Evolutionary conservation across 805 yeast genomes (phyloP), one percentile per base, ranked within the genome.

Genomic region (Nakazawaea ambrosiae): DNA sequence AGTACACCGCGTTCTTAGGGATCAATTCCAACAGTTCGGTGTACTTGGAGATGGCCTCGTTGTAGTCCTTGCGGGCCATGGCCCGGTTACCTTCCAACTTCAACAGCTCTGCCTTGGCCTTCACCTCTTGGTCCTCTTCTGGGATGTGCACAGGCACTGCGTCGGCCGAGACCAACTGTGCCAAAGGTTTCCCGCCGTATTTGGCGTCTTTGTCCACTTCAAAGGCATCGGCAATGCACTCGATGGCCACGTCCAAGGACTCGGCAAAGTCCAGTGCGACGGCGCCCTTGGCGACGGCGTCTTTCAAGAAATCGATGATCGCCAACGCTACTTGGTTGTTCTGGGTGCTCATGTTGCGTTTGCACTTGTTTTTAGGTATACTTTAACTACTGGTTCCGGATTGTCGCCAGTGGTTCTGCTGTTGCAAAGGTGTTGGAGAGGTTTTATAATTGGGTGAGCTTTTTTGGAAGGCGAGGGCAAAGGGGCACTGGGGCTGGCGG

Each of bases 241-340:
- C 96, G 47, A 88, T 73, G 43, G 97, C 97, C 36, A 90, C 95
- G 47, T 88, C 96, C 49, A 90, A 68, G 8, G 96, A 86, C 49
- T 92, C 97, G 40, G 71, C 70, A 54, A 79, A 85, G 46, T 90
- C 97, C 45, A 78, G 83, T 26, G 81, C 61, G 32, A 89, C 73
- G 30, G 73, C 72, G 30, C 84, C 83, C 45, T 71, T 69, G 32
- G 69, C 54, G 15, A 82, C 73, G 9, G 84, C 61, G 14, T 64
- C 50, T 49, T 74, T 70, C 49, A 92, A 69, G 57, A 80, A 90
- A 43, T 77, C 74, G 31, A 87, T 78, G 47, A 90, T 79, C 36
- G 86, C 75, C 34, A 77, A 65, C 2, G 95, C 90, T 34, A 77
- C 64, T 42, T 80, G 83, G 57, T 81, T 69, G 50, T 72, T 74